Evolutionary conservation across 768 basidiomycete genomes (phyloP).

Genomic region (Rhizopogon sp.): DNA sequence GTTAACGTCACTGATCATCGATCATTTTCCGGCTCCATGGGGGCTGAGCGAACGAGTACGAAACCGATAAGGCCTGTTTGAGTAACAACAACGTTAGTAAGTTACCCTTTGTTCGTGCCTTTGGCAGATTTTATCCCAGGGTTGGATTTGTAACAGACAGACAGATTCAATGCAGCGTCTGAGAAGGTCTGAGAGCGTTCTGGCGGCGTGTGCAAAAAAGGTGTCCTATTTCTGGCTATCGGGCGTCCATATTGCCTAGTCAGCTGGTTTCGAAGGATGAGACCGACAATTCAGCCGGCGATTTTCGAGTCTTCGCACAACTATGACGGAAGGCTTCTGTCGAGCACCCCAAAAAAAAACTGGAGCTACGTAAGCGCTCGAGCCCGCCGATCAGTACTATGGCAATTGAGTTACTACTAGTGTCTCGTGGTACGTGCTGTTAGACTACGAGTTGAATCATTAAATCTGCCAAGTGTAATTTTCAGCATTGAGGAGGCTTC

Average conservation of each 20-base stretch:
- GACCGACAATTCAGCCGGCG: neutral
- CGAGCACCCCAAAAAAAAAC: neutral
- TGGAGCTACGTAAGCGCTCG: no score
- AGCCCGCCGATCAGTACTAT: no score
- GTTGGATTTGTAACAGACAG: neutral
- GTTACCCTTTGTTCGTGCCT: neutral
- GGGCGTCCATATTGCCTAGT: neutral
- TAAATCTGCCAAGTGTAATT: no score
- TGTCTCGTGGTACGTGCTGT: no score
- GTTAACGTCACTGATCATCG: neutral
- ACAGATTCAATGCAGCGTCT: no score
- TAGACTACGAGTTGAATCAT: no score
- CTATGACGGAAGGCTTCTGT: constrained; percentile 2
- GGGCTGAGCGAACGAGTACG: neutral
- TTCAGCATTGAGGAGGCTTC: no score
- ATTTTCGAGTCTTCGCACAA: neutral
- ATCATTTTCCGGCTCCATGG: neutral
- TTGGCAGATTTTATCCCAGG: neutral
- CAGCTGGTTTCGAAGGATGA: neutral
- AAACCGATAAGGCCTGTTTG: neutral
- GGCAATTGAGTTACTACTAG: no score
- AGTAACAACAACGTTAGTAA: neutral
- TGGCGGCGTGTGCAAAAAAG: neutral
- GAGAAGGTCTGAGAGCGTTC: no score
- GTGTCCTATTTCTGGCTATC: neutral